Evolutionary conservation across 495 filamentous ascomycete genomes (phyloP).

Genomic region (Aeminium ludgeri): DNA sequence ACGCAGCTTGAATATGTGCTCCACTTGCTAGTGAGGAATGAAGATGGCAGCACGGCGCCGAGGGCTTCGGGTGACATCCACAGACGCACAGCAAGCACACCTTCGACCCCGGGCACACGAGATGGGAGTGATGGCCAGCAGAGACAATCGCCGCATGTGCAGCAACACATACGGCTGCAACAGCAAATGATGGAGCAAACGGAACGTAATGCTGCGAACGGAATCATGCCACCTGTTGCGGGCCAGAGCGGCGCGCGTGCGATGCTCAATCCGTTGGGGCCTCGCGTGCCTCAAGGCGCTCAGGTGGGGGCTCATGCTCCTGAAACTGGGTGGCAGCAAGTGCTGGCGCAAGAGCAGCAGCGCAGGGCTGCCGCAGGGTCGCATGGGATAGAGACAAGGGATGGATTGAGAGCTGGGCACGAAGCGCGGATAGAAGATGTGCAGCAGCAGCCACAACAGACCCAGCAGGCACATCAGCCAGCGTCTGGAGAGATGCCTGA

Average conservation of each 20-base stretch:
- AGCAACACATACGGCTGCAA: background rate
- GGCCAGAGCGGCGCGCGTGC: too few species aligned
- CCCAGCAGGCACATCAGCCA: background rate
- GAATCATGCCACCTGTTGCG: too few species aligned
- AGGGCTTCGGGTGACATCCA: background rate
- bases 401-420: background rate
- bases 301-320: too few species aligned
- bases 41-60: background rate
- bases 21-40: conserved; percentile 10
- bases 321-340: conserved; percentile 1
- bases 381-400: conserved; percentile 7
- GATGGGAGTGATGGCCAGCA: too few species aligned
- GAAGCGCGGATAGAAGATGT: background rate
- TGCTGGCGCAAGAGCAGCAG: conserved; percentile 10
- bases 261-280: too few species aligned
- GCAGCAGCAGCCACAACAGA: background rate
- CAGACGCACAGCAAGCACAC: conserved; percentile 11
- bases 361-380: conserved; percentile 14
- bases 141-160: conserved; percentile 2
- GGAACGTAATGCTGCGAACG: too few species aligned
- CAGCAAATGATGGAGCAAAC: conserved; percentile 1
- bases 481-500: background rate
- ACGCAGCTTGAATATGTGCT: conserved; percentile 15
- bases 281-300: too few species aligned
- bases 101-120: background rate